Evolutionary conservation across 2,329 filamentous ascomycete genomes (phyloP), one percentile per base, ranked within the genome.

Genomic region (Fusarium sp.): DNA sequence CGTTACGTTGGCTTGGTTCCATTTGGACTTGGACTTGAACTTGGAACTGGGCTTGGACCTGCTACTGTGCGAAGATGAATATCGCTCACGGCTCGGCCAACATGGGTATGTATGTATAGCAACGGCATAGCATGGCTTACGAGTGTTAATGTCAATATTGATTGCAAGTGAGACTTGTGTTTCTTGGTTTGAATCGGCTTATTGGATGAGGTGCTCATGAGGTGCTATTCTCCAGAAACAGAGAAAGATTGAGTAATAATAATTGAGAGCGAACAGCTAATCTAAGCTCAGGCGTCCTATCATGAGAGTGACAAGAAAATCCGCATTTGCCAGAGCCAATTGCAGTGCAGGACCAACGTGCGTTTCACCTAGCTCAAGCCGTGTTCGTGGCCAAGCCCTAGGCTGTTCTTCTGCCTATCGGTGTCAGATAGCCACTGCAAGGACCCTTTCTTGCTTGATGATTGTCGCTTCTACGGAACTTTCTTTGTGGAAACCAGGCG

Each of bases 51-150:
- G 39, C 43, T 60, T 43, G 56, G 44, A 23, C 26, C 19, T 62
- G 58, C 19, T 62, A 74, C 67, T 52, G 67, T 70, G 67, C 59
- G 67, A 61, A 46, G 37, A 41, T 41, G 31, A 21, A 49, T 37
- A 37, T 65, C 28, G 21, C 58, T 71, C 67, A 71, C 63, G 67
- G 67, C 43, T 67, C 58, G 68, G 67, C 63, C 67, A 70, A 61
- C 49, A 39, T 14, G 23, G 18, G 34, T 37, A 37, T 37, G 34
- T 37, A 37, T 37, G 34, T 37, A 37, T 37, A 37, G 34, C 34
- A 37, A 37, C 34, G 34, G 18, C 13, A 52, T 52, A 37, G 23
- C 49, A 19, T 41, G 26, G 21, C 21, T 19, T 28, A 41, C n/a
- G 23, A 23, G 48, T n/a, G 26, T 21, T 41, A 41, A n/a, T 51